Evolutionary conservation across 192 early-diverging fungal species (phyloP).

Genomic region (Pilaira anomala): DNA sequence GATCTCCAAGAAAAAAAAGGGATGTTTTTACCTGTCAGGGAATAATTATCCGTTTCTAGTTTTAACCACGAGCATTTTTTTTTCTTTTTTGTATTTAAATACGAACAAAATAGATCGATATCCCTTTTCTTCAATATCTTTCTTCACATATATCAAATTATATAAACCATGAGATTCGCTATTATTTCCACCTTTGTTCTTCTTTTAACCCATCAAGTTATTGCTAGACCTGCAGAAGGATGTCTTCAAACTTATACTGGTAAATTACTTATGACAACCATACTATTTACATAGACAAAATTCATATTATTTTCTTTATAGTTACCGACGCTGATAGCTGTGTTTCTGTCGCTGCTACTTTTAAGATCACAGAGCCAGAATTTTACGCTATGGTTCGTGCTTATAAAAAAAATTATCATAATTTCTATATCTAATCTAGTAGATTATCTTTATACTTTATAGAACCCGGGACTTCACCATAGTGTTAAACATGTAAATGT

Average conservation of each 20-base stretch:
- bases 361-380: conserved; percentile 12
- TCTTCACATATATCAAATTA: not conserved
- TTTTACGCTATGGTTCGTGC: conserved; percentile 8
- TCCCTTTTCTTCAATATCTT: not conserved
- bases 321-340: conserved; percentile 3
- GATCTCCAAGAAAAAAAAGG: too few relatives aligned
- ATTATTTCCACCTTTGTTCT: not conserved
- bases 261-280: not conserved
- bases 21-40: too few relatives aligned
- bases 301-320: not conserved
- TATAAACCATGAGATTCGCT: not conserved
- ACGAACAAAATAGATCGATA: not conserved
- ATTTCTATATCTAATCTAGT: not conserved
- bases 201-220: not conserved
- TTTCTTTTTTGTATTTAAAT: not conserved
- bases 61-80: not conserved
- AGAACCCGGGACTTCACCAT: conserved; percentile 15
- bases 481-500: conserved; percentile 9
- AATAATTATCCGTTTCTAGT: too few relatives aligned
- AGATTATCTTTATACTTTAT: not conserved
- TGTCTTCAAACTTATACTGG: conserved; percentile 2
- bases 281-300: not conserved
- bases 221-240: conserved; percentile 7
- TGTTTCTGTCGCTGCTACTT: conserved; percentile 7
- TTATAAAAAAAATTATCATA: not conserved